Base-by-base conservation (phyloP, 768 basidiomycete genomes). In the Hysterangium stoloniferum region DNA sequence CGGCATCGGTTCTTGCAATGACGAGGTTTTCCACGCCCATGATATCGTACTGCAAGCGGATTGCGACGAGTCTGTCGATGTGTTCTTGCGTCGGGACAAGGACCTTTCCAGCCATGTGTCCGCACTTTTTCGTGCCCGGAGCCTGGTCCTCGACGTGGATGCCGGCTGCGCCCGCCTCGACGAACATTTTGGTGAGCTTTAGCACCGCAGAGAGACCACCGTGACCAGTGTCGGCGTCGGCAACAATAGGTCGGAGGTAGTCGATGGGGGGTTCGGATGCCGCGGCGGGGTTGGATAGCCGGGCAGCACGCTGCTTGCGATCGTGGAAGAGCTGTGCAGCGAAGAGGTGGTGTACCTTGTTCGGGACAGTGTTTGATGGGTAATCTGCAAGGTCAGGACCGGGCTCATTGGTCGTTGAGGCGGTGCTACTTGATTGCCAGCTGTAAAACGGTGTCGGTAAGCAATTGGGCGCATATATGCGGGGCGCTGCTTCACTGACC, bases 301-400 rank as follows among this genome's bases (percentile, higher is more conserved):
- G 86, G 6, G 72, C 78, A 63, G 92, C 87, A 48, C 80, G 83
- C 65, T 98, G 95, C 68, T 96, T 98, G 57, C 95, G 85, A 71
- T 99, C 96, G 65, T 99, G 96, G 82, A 98, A 98, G 36, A 98
- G 82, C 65, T 98, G 96, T 0, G 96, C 95, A 76, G 86, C 79
- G 79, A 98, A 98, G 47, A 98, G 76, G 56, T 98, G 96, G 65
- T 97, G 91, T 56, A 98, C 96, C 75, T 97, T 97, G 76, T 90
- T 91, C 2, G 96, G 96, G 1, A 98, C 95, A 19, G 96, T 98
- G 73, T 98, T 97, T 44, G 88, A 95, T 1, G 96, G 96, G 69
- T 98, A 97, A 66, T 97, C 94, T 91, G 95, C 95, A 60, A 98
- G 86, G 77, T 98, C 95, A 11, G 96, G 96, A 29, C 96, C 96